These are phyloP conservation scores for Helianthus tuberosus DNA, from an alignment of 129 eudicot species.

Conservation along the genomic window DNA sequence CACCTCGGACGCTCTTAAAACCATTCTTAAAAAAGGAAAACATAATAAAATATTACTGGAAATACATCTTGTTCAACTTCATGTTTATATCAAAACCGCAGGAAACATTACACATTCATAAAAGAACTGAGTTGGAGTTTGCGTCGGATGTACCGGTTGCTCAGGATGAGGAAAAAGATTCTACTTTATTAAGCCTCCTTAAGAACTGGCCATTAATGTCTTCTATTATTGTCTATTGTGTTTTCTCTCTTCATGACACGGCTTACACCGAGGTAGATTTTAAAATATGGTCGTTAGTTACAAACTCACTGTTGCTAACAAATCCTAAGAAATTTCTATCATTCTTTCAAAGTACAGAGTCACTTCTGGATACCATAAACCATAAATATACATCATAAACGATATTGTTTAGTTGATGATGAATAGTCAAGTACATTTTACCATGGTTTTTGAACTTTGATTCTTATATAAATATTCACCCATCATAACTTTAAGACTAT, in stretches of 20 bases:
- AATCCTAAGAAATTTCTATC: no score
- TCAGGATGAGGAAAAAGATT: slow-evolving; percentile 22
- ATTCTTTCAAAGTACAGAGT: no score
- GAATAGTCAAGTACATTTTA: slow-evolving; percentile 3
- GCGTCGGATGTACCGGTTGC: slow-evolving; percentile 32
- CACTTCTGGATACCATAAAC: no score
- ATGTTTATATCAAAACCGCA: slow-evolving; percentile 18
- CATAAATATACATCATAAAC: neutral
- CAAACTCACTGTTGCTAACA: neutral
- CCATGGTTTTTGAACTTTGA: slow-evolving; percentile 3
- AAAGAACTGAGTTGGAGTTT: slow-evolving; percentile 56
- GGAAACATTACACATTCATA: slow-evolving; percentile 86
- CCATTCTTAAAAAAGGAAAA: no score
- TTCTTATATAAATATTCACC: neutral
- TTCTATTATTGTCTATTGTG: slow-evolving; percentile 74
- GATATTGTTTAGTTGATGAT: neutral
- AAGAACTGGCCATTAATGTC: slow-evolving; percentile 97
- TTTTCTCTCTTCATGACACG: slow-evolving; percentile 89
- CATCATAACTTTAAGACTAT: no score
- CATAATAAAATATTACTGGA: neutral
- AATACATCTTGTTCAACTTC: neutral
- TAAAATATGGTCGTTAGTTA: neutral
- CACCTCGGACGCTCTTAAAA: no score
- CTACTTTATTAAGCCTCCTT: slow-evolving; percentile 45
- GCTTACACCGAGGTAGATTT: slow-evolving; percentile 79